These are phyloP conservation scores for Myrica gale DNA, from an alignment of 306 rosid species.

Conservation along the genomic window DNA sequence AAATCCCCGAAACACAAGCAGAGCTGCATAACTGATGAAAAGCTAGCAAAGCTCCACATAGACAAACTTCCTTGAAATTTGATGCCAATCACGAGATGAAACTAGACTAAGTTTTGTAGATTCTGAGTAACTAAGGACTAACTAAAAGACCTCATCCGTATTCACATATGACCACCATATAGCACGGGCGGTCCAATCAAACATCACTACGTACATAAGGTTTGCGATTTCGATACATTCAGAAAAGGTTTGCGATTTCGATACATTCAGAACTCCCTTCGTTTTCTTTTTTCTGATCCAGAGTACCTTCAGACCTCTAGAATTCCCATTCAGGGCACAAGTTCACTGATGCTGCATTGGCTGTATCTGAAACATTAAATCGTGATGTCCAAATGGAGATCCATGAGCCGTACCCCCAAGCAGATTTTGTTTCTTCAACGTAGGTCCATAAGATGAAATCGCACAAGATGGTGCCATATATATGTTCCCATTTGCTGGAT, in stretches of 20 bases:
- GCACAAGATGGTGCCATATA: conserved; percentile 46
- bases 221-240: conserved; percentile 4
- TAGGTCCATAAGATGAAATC: conserved; percentile 51
- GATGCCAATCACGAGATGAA: conserved; percentile 34
- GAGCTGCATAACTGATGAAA: conserved; percentile 43
- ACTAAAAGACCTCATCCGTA: conserved; percentile 42
- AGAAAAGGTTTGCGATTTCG: conserved; percentile 22
- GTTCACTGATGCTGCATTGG: conserved; percentile 52
- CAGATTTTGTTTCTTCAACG: conserved; percentile 50
- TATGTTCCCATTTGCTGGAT: conserved; percentile 46
- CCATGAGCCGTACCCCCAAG: conserved; percentile 45
- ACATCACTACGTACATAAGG: conserved; percentile 37
- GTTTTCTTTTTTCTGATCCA: not conserved
- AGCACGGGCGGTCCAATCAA: conserved; percentile 34
- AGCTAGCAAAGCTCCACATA: conserved; percentile 30
- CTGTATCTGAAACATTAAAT: conserved; percentile 52
- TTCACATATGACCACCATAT: conserved; percentile 38
- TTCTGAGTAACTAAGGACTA: conserved; percentile 44
- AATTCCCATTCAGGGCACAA: conserved; percentile 24
- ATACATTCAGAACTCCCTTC: conserved; percentile 10
- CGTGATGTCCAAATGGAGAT: conserved; percentile 48
- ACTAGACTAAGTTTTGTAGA: conserved; percentile 33
- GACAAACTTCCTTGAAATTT: conserved; percentile 27
- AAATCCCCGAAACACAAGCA: conserved; percentile 34
- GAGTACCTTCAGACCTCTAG: conserved; percentile 28